A percentile compares a stretch with the other conserved stretches of the same genome.
Conservation (phyloP, 352 stramenopile species). For the Pythium vanterpoolii region DNA sequence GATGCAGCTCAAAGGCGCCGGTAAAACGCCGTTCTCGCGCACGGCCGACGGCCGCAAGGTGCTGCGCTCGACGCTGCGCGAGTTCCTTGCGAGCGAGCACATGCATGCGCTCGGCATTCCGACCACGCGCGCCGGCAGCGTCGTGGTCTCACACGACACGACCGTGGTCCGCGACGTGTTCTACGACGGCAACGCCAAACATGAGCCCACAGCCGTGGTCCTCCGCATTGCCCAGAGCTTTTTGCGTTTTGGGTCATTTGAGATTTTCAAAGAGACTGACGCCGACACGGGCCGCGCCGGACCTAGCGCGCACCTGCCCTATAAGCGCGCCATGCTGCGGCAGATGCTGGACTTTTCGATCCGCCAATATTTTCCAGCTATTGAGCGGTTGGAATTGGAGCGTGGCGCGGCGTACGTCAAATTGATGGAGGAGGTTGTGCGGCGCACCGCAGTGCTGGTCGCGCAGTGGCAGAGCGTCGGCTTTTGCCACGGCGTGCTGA, state of each 20-base stretch:
- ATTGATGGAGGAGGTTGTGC: conserved; percentile 68
- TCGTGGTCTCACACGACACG: conserved; percentile 69
- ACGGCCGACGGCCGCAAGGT: conserved; percentile 93
- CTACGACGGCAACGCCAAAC: conserved; percentile 81
- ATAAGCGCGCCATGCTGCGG: conserved; percentile 65
- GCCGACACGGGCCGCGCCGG: conserved; percentile 52
- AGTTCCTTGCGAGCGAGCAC: conserved; percentile 96
- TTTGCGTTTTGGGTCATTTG: conserved; percentile 94
- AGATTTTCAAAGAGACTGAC: conserved; percentile 91
- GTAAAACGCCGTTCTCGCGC: conserved; percentile 94
- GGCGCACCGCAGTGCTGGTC: conserved; percentile 75
- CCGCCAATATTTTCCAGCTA: conserved; percentile 59
- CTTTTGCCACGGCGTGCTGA: conserved; percentile 91
- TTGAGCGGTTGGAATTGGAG: conserved; percentile 23
- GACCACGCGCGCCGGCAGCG: conserved; percentile 90
- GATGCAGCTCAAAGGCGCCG: conserved; percentile 96
- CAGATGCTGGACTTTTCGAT: conserved; percentile 83
- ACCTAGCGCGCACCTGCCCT: conserved; percentile 58
- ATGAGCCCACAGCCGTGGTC: conserved; percentile 83
- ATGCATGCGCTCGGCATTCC: conserved; percentile 94
- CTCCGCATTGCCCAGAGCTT: conserved; percentile 92
- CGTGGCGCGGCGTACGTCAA: conserved; percentile 24
- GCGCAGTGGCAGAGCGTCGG: conserved; percentile 83
- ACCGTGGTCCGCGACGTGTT: conserved; percentile 84
- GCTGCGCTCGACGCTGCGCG: conserved; percentile 91